Base-by-base conservation (phyloP, 441 rosid genomes). In the Populus trichocarpa region DNA sequence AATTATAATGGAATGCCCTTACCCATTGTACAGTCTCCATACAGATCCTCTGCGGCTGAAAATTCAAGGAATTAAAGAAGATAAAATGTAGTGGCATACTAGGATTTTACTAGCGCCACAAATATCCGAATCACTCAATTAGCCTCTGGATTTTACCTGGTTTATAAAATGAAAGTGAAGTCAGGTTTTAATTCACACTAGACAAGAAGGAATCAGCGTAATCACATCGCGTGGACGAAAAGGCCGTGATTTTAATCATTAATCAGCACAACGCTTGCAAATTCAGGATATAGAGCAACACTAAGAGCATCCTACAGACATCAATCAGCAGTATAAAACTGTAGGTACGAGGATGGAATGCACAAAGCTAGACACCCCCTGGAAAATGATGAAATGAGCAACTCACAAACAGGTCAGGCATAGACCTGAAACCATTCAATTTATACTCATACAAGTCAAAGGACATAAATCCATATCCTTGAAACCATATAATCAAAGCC, bases 391-490 rank as follows among this genome's bases (percentile, higher is more conserved):
- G 74, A 76, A 80, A 76, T 28, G 64, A 28, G 12, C 25, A 72
- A 61, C 74, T 73, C 33, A 66, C 59, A 38, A 71, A 53, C 10
- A 67, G 73, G 79, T 33, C 73, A 38, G 74, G 16, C 28, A 61
- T 67, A 42, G 35, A 75, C 67, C 82, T 69, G 76, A 69, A 77
- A 74, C 22, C 53, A 71, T 70, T 68, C 77, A 70, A 46, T 79
- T 69, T 46, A 35, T 69, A 72, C 57, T 76, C 36, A 9, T 70
- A 79, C 81, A 71, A 26, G 74, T 78, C 79, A 35, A 36, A 75
- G 67, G 75, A 68, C 69, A 74, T 53, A 64, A 76, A 66, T 65
- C 76, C 81, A 73, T 75, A 75, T 81, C 77, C 81, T 72, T 81
- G 22, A 75, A 83, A 84, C 50, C 75, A 78, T 69, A 81, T n/a